A percentile compares a stretch with the other conserved stretches of the same genome.
Conservation (phyloP, 2,329 filamentous ascomycete genomes). For the Arthroderma uncinatum region DNA sequence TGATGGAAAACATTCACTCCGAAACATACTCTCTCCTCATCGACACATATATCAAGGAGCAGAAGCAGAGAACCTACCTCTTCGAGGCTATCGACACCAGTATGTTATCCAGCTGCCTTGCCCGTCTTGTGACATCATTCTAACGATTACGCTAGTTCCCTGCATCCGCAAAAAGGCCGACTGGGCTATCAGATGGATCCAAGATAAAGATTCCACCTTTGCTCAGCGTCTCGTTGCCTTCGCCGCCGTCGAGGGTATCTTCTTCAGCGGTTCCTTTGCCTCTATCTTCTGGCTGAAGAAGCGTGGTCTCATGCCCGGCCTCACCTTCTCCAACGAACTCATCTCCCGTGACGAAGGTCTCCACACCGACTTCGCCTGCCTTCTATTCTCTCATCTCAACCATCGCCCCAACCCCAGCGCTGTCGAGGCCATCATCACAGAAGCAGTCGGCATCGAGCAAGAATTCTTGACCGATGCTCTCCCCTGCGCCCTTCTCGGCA, state of each 20-base stretch:
- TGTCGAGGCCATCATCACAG: constrained; percentile 78
- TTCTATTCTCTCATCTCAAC: constrained; percentile 95
- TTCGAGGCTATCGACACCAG: constrained; percentile 99
- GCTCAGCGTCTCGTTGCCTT: constrained; percentile 93
- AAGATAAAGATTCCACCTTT: constrained; percentile 85
- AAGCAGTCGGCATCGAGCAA: constrained; percentile 89
- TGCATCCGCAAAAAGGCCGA: constrained; percentile 98
- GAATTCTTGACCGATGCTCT: constrained; percentile 96
- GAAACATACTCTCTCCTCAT: constrained; percentile 99
- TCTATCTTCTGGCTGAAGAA: constrained; percentile 99
- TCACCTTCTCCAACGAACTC: constrained; percentile 99
- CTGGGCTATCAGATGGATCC: constrained; percentile 93
- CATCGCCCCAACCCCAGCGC: constrained; percentile 73
- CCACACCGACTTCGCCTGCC: constrained; percentile 97
- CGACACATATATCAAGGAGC: constrained; percentile 98
- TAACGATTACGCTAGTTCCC: constrained; percentile 50
- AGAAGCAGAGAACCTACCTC: constrained; percentile 80
- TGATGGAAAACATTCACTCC: constrained; percentile 99
- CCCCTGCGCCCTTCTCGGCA: constrained; percentile 83
- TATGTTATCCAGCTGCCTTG: constrained; percentile 38
- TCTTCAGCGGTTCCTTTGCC: constrained; percentile 97
- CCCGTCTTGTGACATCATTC: not conserved
- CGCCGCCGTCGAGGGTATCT: constrained; percentile 96
- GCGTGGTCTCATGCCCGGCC: constrained; percentile 94
- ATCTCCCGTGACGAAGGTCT: constrained; percentile 99